Base-by-base conservation (phyloP, 305 asterid species). In the Solanum chacoense region DNA sequence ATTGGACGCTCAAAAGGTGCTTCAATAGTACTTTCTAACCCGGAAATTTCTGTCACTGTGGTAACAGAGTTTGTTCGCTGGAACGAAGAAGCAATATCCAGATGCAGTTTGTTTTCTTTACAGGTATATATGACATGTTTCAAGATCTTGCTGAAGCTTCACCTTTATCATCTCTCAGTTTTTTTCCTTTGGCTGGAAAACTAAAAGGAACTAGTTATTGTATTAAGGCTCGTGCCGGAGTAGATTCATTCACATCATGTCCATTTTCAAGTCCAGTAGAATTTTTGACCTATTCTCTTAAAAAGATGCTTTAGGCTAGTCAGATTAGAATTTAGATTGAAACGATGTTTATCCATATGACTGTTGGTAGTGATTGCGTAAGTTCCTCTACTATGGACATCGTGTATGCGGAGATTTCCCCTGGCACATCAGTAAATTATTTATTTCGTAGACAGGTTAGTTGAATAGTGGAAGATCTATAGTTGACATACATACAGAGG, bases 61-160 rank as follows among this genome's bases (percentile, higher is more conserved):
- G 99, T 97, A 91, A 94, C 99, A 13, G 98, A 97, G 94, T 96
- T 96, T 91, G 98, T 97, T 80, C 95, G 96, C 85, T 97, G 99
- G 99, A 97, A 97, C 75, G 99, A 97, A 91, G 99, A 97, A 93
- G 99, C 99, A 90, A 90, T 94, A 65, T 92, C 98, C 78, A 92
- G 99, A 93, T 94, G 96, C 84, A 92, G 94, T 91, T 92, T 95
- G 93, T 94, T 96, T 92, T 94, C 98, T 11, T 89, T 94, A 83
- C 98, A 94, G 99, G 98, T 95, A 93, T 80, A 31, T 85, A 22
- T 32, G 45, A 4, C 45, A 20, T 84, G 45, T 84, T 84, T 32
- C 63, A 71, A 38, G 35, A 59, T 87, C 77, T 59, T 87, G 89
- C 85, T 55, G 87, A 55, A 84, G 74, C 31, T 12, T 8, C 74